Conservation (phyloP, 495 filamentous ascomycete species). For the Hypoxylon fuscum region DNA sequence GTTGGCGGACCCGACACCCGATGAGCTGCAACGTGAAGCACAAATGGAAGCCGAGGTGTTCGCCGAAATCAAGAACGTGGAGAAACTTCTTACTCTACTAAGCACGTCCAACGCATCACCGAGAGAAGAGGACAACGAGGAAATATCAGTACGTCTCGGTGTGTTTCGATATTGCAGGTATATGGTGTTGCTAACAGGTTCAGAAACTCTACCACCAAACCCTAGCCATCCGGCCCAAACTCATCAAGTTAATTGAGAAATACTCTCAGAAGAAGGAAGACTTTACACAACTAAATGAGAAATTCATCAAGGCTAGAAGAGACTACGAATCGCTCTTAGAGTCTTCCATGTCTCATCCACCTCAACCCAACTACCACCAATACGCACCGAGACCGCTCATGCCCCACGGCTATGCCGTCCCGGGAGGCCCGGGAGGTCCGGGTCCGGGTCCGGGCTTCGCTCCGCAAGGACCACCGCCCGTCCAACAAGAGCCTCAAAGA, state of each 20-base stretch:
- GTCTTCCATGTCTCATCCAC: slow-evolving; percentile 89
- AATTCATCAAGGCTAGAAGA: slow-evolving; percentile 97
- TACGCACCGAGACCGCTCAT: slow-evolving; percentile 72
- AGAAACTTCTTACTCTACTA: slow-evolving; percentile 91
- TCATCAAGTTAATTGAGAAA: slow-evolving; percentile 98
- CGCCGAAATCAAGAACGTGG: slow-evolving; percentile 97
- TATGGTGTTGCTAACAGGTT: slow-evolving; percentile 22
- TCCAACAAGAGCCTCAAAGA: slow-evolving; percentile 70
- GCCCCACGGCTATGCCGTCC: slow-evolving; percentile 68
- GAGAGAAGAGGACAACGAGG: slow-evolving; percentile 87
- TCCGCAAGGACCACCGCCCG: slow-evolving; percentile 56
- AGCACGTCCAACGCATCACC: slow-evolving; percentile 93
- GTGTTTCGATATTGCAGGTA: not conserved
- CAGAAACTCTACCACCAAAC: slow-evolving; percentile 92
- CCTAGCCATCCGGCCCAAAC: slow-evolving; percentile 90
- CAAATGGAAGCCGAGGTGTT: slow-evolving; percentile 99
- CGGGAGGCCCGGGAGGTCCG: slow-evolving; percentile 47
- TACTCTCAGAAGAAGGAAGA: slow-evolving; percentile 99
- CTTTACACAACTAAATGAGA: slow-evolving; percentile 97
- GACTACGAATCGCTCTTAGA: slow-evolving; percentile 97
- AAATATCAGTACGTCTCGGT: slow-evolving; percentile 73
- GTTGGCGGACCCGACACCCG: slow-evolving; percentile 89
- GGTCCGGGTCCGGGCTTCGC: slow-evolving; percentile 51
- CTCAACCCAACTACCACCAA: slow-evolving; percentile 70
- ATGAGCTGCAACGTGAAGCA: slow-evolving; percentile 94